Conservation (phyloP, 2,329 filamentous ascomycete species). For the Chrysoporthe austroafricana region DNA sequence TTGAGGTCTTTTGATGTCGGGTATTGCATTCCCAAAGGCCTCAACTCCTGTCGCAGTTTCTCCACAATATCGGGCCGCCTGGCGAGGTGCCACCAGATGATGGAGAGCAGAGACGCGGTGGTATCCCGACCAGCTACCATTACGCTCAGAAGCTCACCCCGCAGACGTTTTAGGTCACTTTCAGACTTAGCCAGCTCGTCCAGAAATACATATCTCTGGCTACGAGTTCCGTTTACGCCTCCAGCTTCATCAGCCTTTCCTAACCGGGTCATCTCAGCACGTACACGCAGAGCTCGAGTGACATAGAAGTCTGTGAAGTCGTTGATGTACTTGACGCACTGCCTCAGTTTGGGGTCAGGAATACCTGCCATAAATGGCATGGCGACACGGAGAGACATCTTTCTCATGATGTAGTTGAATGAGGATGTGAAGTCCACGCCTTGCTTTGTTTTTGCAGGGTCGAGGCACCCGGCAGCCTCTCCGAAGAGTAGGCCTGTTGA, state of each 20-base stretch:
- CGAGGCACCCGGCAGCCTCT: background rate
- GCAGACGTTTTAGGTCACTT: constrained; percentile 36
- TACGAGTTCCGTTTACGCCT: background rate
- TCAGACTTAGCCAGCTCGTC: constrained; percentile 33
- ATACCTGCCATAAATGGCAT: background rate
- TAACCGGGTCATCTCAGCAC: background rate
- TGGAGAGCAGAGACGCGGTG: constrained; percentile 37
- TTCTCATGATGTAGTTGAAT: background rate
- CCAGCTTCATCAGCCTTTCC: too few species aligned
- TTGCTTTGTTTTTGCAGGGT: background rate
- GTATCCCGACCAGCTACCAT: constrained; percentile 41
- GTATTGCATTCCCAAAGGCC: constrained; percentile 32
- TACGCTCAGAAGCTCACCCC: constrained; percentile 36
- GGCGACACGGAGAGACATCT: background rate
- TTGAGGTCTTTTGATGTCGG: constrained; percentile 50
- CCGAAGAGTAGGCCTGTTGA: constrained; percentile 16
- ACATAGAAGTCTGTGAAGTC: constrained; percentile 1
- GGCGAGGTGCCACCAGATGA: constrained; percentile 38
- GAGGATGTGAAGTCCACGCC: background rate
- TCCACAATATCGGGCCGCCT: constrained; percentile 40
- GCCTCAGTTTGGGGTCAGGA: background rate
- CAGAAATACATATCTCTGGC: constrained; percentile 17
- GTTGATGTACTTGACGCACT: background rate
- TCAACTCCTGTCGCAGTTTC: constrained; percentile 44
- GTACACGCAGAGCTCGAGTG: background rate